Evolutionary conservation across 371 early-diverging fungal genomes (phyloP).

Genomic region (Saksenaea vasiformis): DNA sequence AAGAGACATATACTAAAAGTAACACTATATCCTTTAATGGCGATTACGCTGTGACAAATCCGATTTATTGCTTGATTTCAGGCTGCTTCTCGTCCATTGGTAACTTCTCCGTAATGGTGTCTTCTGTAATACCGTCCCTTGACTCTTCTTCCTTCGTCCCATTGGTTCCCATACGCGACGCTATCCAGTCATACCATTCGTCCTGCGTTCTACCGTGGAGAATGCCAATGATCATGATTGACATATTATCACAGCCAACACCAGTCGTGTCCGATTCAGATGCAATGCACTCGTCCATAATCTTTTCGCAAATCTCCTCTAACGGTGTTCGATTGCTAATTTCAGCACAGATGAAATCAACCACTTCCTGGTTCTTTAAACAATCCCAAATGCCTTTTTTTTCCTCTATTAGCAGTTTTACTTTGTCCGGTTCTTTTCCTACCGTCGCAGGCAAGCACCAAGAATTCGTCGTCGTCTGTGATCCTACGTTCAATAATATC

Average conservation of each 20-base stretch:
- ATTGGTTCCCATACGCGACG: conserved; percentile 13
- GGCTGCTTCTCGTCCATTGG: neutral
- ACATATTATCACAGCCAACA: conserved; percentile 98
- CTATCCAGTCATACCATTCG: conserved; percentile 71
- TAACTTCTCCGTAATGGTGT: neutral
- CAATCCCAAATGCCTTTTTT: conserved; percentile 94
- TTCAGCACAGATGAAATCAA: conserved; percentile 74
- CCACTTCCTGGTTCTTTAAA: conserved; percentile 88
- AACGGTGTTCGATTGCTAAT: conserved; percentile 64
- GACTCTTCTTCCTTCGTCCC: conserved; percentile 23
- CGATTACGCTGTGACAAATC: neutral
- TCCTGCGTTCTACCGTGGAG: conserved; percentile 75
- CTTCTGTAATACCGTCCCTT: conserved; percentile 2
- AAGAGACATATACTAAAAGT: neutral
- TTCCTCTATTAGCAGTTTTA: neutral
- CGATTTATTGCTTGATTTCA: neutral
- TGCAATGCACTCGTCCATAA: conserved; percentile 93
- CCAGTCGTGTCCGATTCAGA: conserved; percentile 81
- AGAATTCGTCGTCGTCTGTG: conserved; percentile 81
- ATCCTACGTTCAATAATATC: conserved; percentile 73
- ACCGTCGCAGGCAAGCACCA: conserved; percentile 97
- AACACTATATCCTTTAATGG: neutral
- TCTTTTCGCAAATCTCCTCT: conserved; percentile 74
- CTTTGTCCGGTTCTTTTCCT: neutral
- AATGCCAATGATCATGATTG: conserved; percentile 88